Evolutionary conservation across 2,329 filamentous ascomycete genomes (phyloP).

Genomic region (Trichoderma aggressivum): DNA sequence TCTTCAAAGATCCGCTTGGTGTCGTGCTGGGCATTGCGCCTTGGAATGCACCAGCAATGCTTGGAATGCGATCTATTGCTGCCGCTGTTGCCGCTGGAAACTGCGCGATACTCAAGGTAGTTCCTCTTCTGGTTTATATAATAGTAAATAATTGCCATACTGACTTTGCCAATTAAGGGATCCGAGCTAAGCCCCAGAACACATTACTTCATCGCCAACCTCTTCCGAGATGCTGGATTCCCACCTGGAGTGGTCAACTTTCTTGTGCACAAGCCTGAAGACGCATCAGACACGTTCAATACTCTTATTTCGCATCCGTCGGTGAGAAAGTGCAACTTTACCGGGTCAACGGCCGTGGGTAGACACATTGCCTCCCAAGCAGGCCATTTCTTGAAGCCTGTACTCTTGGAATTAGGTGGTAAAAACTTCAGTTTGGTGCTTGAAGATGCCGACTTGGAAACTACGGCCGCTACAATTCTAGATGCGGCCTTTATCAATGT

Average conservation of each 20-base stretch:
- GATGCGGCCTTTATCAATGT: background rate
- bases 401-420: slow-evolving; percentile 38
- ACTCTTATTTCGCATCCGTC: slow-evolving; percentile 32
- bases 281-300: slow-evolving; percentile 33
- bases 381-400: slow-evolving; percentile 35
- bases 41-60: slow-evolving; percentile 27
- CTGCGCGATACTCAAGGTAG: slow-evolving; percentile 26
- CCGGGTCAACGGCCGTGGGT: slow-evolving; percentile 37
- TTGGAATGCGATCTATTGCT: slow-evolving; percentile 25
- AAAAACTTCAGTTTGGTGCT: slow-evolving; percentile 39
- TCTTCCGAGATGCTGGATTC: slow-evolving; percentile 38
- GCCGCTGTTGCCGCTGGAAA: slow-evolving; percentile 26
- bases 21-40: slow-evolving; percentile 30
- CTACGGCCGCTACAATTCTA: slow-evolving; percentile 32
- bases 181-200: slow-evolving; percentile 30
- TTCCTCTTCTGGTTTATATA: background rate
- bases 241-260: slow-evolving; percentile 39
- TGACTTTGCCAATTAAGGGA: slow-evolving; percentile 22
- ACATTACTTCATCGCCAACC: slow-evolving; percentile 30
- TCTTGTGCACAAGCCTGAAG: slow-evolving; percentile 29
- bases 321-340: slow-evolving; percentile 41
- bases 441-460: slow-evolving; percentile 39
- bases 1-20: slow-evolving; percentile 24
- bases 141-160: background rate
- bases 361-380: slow-evolving; percentile 34